These are phyloP conservation scores for Nicotiana otophora DNA, from an alignment of 257 asterid genomes.

Conservation along the genomic window DNA sequence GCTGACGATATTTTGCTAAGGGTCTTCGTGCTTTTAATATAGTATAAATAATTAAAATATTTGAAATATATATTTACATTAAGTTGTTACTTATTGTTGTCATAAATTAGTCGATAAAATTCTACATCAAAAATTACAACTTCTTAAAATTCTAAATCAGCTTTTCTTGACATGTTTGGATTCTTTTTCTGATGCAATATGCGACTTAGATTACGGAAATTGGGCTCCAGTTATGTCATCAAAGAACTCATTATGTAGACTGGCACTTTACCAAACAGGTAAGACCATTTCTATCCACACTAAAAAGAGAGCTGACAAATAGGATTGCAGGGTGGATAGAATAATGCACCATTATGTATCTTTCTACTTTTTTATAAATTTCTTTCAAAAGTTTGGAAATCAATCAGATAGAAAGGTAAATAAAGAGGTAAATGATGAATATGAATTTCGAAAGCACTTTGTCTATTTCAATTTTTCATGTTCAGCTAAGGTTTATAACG, in stretches of 20 bases:
- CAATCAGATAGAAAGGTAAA: not conserved
- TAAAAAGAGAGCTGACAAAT: not conserved
- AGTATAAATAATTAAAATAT: too few species aligned
- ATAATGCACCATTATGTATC: not conserved
- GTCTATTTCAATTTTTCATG: not conserved
- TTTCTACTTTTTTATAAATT: not conserved
- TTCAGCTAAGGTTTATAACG: not conserved
- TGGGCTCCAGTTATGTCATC: slow-evolving; percentile 9
- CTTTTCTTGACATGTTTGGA: too few species aligned
- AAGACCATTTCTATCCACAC: not conserved
- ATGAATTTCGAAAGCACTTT: not conserved
- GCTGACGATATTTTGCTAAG: too few species aligned
- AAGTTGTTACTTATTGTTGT: too few species aligned
- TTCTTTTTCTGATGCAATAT: not conserved
- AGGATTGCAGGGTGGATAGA: not conserved
- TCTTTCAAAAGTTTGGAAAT: not conserved
- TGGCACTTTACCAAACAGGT: not conserved
- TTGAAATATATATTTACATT: too few species aligned
- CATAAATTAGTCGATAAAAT: too few species aligned
- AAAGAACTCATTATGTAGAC: not conserved
- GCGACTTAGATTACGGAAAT: not conserved
- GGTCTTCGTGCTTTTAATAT: too few species aligned
- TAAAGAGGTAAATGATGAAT: not conserved
- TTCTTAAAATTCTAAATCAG: too few species aligned
- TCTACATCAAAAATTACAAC: too few species aligned